A percentile compares a stretch with the other conserved stretches of the same genome.
Evolutionary conservation across 1,139 yeast genomes (phyloP).

Genomic region (Taphrina betulina): DNA sequence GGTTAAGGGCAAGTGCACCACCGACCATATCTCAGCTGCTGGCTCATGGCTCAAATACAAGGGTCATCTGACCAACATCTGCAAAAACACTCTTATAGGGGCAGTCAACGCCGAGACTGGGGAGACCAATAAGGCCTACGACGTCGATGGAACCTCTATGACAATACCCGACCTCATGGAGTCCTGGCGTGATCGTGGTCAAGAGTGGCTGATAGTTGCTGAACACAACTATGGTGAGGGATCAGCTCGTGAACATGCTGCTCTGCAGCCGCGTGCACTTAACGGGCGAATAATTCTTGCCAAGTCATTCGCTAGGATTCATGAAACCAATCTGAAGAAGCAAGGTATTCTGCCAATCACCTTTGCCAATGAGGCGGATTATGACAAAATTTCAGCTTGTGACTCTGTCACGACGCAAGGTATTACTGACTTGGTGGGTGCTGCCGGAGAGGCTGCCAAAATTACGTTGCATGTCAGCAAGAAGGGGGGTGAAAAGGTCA

Average conservation of each 20-base stretch:
- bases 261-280: slow-evolving; percentile 87
- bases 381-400: slow-evolving; percentile 73
- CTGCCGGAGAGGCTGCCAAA: slow-evolving; percentile 64
- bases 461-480: slow-evolving; percentile 71
- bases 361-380: slow-evolving; percentile 83
- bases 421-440: slow-evolving; percentile 71
- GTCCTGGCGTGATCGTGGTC: slow-evolving; percentile 79
- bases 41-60: slow-evolving; percentile 99
- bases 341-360: slow-evolving; percentile 96
- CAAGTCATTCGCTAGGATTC: slow-evolving; percentile 95
- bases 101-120: slow-evolving; percentile 97
- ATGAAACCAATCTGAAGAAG: slow-evolving; percentile 85
- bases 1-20: slow-evolving; percentile 97
- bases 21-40: slow-evolving; percentile 98
- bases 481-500: slow-evolving; percentile 67
- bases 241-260: slow-evolving; percentile 98
- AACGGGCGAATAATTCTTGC: slow-evolving; percentile 88
- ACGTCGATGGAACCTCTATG: slow-evolving; percentile 69
- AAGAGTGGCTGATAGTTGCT: slow-evolving; percentile 94
- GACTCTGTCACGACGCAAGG: slow-evolving; percentile 78
- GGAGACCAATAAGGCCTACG: slow-evolving; percentile 86
- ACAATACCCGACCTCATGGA: slow-evolving; percentile 96
- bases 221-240: slow-evolving; percentile 99
- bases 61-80: slow-evolving; percentile 94
- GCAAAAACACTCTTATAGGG: slow-evolving; percentile 92